These are phyloP conservation scores for Spinellus fusiger DNA, from an alignment of 192 early-diverging fungal genomes.

Conservation along the genomic window DNA sequence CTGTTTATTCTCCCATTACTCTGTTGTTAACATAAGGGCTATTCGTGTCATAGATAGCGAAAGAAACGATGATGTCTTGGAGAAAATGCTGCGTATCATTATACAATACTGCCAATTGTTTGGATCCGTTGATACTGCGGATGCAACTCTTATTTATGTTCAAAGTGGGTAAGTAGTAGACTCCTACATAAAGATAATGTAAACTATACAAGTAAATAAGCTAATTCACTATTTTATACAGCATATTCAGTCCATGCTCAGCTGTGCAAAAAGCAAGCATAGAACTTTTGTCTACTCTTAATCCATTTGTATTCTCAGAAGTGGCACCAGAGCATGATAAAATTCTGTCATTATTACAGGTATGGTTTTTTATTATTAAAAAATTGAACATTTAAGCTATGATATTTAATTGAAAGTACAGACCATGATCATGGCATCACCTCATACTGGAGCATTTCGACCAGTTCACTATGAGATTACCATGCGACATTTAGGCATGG, in stretches of 20 bases:
- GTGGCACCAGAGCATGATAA: not conserved
- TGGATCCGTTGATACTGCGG: slow-evolving; percentile 15
- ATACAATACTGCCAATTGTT: slow-evolving; percentile 19
- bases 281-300: slow-evolving; percentile 9
- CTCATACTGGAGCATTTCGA: slow-evolving; percentile 57
- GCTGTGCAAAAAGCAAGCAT: slow-evolving; percentile 24
- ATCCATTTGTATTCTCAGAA: slow-evolving; percentile 3
- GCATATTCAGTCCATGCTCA: slow-evolving; percentile 24
- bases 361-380: not conserved
- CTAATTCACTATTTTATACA: too few relatives aligned
- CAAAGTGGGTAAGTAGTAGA: not conserved
- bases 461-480: slow-evolving; percentile 61
- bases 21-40: not conserved
- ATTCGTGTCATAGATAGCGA: slow-evolving; percentile 6
- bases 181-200: not conserved
- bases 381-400: not conserved
- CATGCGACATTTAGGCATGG: slow-evolving; percentile 47
- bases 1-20: not conserved
- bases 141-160: not conserved
- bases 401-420: not conserved
- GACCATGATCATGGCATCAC: slow-evolving; percentile 31
- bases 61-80: slow-evolving; percentile 5
- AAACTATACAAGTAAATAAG: not conserved
- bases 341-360: not conserved
- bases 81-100: slow-evolving; percentile 16